Evolutionary conservation across 2,329 filamentous ascomycete genomes (phyloP).

Genomic region (Pestalotiopsis fici): DNA sequence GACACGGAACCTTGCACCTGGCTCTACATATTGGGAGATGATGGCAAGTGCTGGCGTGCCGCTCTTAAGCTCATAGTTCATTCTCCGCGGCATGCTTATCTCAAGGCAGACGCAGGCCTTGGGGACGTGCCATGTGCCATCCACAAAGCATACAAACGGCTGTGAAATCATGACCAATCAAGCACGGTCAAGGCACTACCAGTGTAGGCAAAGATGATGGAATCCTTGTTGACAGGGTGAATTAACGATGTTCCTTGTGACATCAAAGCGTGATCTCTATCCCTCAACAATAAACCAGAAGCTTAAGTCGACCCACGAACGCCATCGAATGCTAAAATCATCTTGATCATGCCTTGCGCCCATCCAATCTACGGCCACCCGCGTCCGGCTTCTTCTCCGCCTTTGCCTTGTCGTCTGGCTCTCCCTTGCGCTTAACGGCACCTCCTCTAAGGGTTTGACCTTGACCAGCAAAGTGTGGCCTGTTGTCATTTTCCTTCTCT

Average conservation of each 20-base stretch:
- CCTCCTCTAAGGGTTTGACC: conserved; percentile 74
- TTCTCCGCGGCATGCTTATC: too few species aligned
- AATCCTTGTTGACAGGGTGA: background rate
- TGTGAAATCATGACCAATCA: too few species aligned
- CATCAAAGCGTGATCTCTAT: background rate
- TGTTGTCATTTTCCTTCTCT: conserved; percentile 63
- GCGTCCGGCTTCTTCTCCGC: conserved; percentile 48
- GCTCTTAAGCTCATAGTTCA: too few species aligned
- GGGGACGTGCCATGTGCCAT: too few species aligned
- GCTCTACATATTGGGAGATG: too few species aligned
- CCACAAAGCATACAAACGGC: too few species aligned
- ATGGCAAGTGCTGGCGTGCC: too few species aligned
- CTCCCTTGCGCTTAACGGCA: conserved; percentile 70
- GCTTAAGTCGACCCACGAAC: background rate
- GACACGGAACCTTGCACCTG: too few species aligned
- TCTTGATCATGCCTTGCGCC: conserved; percentile 30
- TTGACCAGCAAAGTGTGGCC: conserved; percentile 79
- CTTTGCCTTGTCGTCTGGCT: conserved; percentile 47
- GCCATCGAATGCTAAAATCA: conserved; percentile 6
- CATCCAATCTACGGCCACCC: conserved; percentile 43
- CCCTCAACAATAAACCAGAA: background rate
- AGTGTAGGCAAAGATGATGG: too few species aligned
- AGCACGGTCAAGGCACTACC: background rate
- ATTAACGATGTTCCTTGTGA: background rate
- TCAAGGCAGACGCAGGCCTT: too few species aligned